Evolutionary conservation across 768 basidiomycete species (phyloP).

Genomic region (Pleurotus eryngii): DNA sequence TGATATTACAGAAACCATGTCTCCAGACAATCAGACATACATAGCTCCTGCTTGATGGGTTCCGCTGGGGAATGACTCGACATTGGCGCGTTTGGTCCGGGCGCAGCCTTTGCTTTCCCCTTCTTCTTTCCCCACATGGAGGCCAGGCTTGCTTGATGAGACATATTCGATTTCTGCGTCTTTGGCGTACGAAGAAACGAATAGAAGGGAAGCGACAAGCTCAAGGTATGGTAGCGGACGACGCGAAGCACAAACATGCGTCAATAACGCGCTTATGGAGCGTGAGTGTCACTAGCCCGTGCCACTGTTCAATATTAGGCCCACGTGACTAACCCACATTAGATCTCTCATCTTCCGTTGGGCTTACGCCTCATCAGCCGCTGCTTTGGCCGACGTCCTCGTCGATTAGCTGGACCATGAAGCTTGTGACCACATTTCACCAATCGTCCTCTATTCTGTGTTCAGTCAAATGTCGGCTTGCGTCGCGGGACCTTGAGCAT

Average conservation of each 20-base stretch:
- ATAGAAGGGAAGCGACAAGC: slow-evolving; percentile 28
- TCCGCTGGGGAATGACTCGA: slow-evolving; percentile 21
- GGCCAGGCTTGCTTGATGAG: slow-evolving; percentile 75
- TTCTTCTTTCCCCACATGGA: slow-evolving; percentile 69
- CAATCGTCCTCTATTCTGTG: slow-evolving; percentile 66
- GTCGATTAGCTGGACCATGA: slow-evolving; percentile 30
- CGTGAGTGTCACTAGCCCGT: too few species aligned
- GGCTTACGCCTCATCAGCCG: too few species aligned
- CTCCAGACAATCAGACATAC: too few species aligned
- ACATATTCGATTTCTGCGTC: slow-evolving; percentile 57
- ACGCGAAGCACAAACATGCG: slow-evolving; percentile 6
- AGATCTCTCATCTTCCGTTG: too few species aligned
- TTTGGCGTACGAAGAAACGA: slow-evolving; percentile 79
- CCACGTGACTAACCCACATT: not conserved
- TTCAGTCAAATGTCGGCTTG: slow-evolving; percentile 68
- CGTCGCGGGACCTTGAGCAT: slow-evolving; percentile 48
- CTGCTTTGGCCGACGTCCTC: too few species aligned
- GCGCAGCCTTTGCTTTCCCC: slow-evolving; percentile 16
- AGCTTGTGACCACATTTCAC: slow-evolving; percentile 74
- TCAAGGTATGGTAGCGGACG: not conserved
- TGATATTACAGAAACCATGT: too few species aligned
- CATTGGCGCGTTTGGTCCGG: slow-evolving; percentile 15
- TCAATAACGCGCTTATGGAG: not conserved
- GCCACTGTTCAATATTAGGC: too few species aligned
- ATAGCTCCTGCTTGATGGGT: too few species aligned